Percentiles rank a stretch among this genome's conserved stretches.
Conservation (phyloP, 108 stramenopile species). For the Skeletonema costatum region DNA sequence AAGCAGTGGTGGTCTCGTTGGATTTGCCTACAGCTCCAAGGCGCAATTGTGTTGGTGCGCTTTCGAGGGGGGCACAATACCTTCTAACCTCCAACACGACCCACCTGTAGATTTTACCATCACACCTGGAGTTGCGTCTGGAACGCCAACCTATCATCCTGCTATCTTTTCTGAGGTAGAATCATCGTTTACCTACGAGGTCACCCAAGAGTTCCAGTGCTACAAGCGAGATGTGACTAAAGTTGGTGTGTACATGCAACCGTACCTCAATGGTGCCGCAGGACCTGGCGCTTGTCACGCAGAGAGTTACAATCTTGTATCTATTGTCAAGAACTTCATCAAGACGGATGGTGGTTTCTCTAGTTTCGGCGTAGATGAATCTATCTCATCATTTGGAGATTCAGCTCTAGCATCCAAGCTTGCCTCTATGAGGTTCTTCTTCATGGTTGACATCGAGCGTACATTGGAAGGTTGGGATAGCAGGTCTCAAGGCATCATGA, state of each 20-base stretch:
- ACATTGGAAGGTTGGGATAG: not conserved
- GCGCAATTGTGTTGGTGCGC: not conserved
- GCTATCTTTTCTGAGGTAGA: not conserved
- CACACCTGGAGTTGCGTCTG: not conserved
- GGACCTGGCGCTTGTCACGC: not conserved
- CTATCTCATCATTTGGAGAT: not conserved
- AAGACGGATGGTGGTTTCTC: not conserved
- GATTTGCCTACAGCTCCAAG: not conserved
- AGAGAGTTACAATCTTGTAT: not conserved
- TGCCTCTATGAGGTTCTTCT: not conserved
- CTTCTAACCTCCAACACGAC: not conserved
- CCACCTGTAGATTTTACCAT: not conserved
- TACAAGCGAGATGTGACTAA: not conserved
- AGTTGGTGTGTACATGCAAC: not conserved
- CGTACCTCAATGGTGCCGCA: not conserved
- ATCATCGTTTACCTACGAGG: not conserved
- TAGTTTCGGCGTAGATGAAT: not conserved
- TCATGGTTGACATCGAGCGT: not conserved
- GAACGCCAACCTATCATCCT: not conserved
- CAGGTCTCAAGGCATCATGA: not conserved
- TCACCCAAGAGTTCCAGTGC: not conserved
- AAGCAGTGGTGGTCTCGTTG: not conserved
- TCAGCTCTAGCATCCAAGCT: not conserved
- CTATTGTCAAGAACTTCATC: not conserved
- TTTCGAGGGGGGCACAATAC: not conserved